Evolutionary conservation across 2,329 filamentous ascomycete genomes (phyloP).

Genomic region (Decorospora gaudefroyi): DNA sequence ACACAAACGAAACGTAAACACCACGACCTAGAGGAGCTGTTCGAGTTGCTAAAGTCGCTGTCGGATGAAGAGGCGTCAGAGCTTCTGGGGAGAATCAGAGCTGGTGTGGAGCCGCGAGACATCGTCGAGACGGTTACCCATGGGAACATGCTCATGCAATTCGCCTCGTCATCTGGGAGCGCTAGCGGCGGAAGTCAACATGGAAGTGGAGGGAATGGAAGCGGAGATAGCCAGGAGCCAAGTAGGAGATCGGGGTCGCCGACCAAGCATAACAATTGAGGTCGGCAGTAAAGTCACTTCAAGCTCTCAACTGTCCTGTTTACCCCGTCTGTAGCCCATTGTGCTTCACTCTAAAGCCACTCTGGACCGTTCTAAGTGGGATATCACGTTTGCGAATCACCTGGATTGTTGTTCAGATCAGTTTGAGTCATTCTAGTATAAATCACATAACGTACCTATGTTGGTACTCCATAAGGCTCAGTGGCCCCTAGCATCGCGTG

Average conservation of each 20-base stretch:
- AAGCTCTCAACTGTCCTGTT: too few species aligned
- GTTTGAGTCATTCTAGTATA: too few species aligned
- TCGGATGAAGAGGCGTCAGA: conserved; percentile 16
- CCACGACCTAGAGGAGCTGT: conserved; percentile 20
- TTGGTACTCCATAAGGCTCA: too few species aligned
- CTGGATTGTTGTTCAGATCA: too few species aligned
- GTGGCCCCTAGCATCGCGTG: neutral
- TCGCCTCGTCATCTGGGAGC: conserved; percentile 9
- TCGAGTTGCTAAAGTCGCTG: conserved; percentile 18
- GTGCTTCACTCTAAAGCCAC: too few species aligned
- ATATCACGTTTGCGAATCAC: too few species aligned
- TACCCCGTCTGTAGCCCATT: too few species aligned
- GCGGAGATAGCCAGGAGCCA: neutral
- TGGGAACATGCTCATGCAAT: conserved; percentile 23
- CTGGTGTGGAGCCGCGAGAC: conserved; percentile 19
- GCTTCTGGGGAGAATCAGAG: conserved; percentile 18
- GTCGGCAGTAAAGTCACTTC: neutral
- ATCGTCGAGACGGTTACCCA: conserved; percentile 22
- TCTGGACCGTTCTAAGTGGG: too few species aligned
- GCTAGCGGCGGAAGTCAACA: neutral
- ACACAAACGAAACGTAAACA: conserved; percentile 21
- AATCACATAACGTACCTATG: too few species aligned
- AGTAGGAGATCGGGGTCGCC: neutral
- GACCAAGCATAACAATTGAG: neutral
- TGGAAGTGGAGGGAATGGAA: neutral